Base-by-base conservation (phyloP, 768 basidiomycete species). In the Tylopilus sp. region DNA sequence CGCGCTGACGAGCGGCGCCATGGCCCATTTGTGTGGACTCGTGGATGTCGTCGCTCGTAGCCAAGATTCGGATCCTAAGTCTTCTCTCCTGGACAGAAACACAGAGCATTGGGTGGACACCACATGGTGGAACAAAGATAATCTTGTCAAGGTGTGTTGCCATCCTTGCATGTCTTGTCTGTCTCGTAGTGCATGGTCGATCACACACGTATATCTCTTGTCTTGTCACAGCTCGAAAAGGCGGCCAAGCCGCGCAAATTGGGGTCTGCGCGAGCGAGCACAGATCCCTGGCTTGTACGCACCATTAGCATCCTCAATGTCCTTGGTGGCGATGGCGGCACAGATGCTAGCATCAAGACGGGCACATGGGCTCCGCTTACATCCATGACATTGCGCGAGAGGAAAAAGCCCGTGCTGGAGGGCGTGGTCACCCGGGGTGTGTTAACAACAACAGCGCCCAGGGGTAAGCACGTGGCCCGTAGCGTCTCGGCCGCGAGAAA, bases 1-100 rank as follows among this genome's bases (percentile, higher is more conserved):
- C 6, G 94, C 95, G 0, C 73, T 98, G 48, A 82, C 75, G 6
- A 92, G 88, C 55, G 95, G 88, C 0, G 78, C 85, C 0, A 81
- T 93, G 79, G 88, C 92, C 0, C 88, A 93, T 64, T 67, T 95
- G 2, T 71, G 73, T 7, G 95, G 94, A 4, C 69, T 98, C 20
- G 74, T 73, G 1, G 64, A 57, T 42, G n/a, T 36, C 36, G 36
- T 36, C 4, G n/a, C n/a, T 6, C 36, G n/a, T n/a, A 6, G 7
- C 36, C n/a, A 35, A 35, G 33, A 36, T 36, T 8, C 6, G n/a
- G 36, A 17, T n/a, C 36, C n/a, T 8, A 18, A 17, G 15, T 18
- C 36, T 18, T 0, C n/a, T 8, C 1, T 8, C 7, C n/a, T 9
- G 18, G 33, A 35, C 0, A 35, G 33, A 7, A 11, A 40, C 7